phyloP scores from a whole-genome alignment of 1,284 basidiomycete species.

The Pseudozyma tsukubaensis region DNA sequence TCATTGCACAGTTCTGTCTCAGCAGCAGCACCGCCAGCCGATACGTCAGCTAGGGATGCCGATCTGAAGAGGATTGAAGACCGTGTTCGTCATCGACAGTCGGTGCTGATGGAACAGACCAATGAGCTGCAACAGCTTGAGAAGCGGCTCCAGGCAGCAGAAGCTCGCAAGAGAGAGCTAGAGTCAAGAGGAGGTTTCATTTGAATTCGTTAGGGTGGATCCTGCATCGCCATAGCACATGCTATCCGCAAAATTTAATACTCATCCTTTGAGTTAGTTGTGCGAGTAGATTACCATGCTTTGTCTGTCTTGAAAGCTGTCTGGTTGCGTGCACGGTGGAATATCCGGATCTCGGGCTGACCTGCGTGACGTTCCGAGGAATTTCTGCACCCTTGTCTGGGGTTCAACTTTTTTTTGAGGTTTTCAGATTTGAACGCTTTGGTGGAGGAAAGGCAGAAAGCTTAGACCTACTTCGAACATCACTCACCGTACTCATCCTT shows the following conservation, averaged over 20 bases:
- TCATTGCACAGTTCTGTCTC: constrained; percentile 20
- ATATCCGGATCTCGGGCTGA: background rate
- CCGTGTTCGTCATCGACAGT: constrained; percentile 55
- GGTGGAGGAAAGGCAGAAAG: too few relatives aligned
- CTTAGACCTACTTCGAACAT: too few relatives aligned
- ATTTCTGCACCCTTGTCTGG: background rate
- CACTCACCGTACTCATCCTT: too few relatives aligned
- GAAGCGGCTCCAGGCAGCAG: constrained; percentile 57
- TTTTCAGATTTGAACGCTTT: too few relatives aligned
- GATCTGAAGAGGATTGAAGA: constrained; percentile 50
- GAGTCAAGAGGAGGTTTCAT: constrained; percentile 46
- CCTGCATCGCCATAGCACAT: background rate
- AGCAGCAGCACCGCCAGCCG: constrained; percentile 13
- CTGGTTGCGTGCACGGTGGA: background rate
- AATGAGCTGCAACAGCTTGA: constrained; percentile 62
- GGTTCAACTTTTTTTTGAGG: background rate
- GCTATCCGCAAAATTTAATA: background rate
- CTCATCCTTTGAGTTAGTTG: background rate
- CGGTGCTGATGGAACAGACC: constrained; percentile 52
- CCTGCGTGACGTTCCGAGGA: background rate
- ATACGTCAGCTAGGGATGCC: constrained; percentile 6
- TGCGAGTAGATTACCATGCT: background rate
- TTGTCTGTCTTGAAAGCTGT: background rate
- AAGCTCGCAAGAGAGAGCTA: constrained; percentile 54
- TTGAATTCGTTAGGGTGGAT: background rate